Percentiles rank a stretch among this genome's conserved stretches.
Conservation (phyloP, 345 rosid species). For the Acer negundo region DNA sequence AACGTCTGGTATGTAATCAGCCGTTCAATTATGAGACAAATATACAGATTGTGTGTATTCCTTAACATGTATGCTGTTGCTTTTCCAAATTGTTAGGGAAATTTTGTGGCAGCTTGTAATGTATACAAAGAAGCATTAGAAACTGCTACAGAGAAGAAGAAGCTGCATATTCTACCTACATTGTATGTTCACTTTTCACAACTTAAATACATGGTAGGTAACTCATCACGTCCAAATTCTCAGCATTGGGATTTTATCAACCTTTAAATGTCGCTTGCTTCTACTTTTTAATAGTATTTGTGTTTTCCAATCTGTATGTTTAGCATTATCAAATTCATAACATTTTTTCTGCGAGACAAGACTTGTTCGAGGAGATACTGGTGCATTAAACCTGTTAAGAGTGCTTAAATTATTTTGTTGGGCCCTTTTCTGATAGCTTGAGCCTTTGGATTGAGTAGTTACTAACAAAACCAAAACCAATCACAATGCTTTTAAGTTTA, state of each 20-base stretch:
- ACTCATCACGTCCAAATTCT: slow-evolving; percentile 11
- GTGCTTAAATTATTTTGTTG: neutral
- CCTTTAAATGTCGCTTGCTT: neutral
- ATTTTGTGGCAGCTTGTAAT: slow-evolving; percentile 59
- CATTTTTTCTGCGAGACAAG: too few relatives aligned
- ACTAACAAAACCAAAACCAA: neutral
- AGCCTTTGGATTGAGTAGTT: neutral
- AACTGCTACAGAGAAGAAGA: slow-evolving; percentile 44
- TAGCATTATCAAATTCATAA: neutral
- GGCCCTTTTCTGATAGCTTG: neutral
- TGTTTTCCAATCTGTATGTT: neutral
- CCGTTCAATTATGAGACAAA: neutral
- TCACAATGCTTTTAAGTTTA: neutral
- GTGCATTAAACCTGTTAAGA: neutral
- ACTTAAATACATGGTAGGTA: slow-evolving; percentile 66
- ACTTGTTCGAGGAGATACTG: too few relatives aligned
- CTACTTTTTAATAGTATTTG: neutral
- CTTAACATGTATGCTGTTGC: slow-evolving; percentile 14
- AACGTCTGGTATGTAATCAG: slow-evolving; percentile 58
- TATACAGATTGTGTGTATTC: neutral
- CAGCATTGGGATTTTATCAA: slow-evolving; percentile 3
- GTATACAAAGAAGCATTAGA: slow-evolving; percentile 66
- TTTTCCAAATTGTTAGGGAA: slow-evolving; percentile 55
- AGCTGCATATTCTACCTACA: slow-evolving; percentile 43
- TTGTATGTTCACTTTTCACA: slow-evolving; percentile 68